phyloP scores from a whole-genome alignment of 2,329 filamentous ascomycete species.

The Trichothecium roseum region DNA sequence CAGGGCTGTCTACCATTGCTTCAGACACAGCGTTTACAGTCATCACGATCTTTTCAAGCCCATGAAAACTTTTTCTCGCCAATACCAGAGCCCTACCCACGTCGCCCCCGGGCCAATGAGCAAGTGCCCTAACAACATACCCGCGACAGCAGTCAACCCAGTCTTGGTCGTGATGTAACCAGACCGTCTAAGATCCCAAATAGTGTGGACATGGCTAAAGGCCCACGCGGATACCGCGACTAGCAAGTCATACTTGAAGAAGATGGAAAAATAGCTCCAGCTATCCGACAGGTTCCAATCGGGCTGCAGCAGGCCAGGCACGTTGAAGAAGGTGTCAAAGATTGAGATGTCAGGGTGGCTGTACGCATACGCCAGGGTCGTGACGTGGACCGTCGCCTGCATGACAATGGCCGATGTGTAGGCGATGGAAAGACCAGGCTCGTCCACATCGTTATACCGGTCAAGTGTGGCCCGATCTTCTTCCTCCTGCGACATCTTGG shows the following conservation, averaged over 20 bases:
- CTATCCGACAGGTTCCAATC: no score
- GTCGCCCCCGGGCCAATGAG: constrained; percentile 11
- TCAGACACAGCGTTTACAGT: not conserved
- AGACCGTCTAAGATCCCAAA: constrained; percentile 11
- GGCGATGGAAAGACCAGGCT: no score
- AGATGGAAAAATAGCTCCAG: no score
- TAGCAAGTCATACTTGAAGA: no score
- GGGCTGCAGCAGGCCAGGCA: no score
- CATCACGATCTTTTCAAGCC: not conserved
- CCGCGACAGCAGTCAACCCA: not conserved
- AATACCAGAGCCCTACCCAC: constrained; percentile 12
- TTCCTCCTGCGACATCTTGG: no score
- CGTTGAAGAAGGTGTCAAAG: not conserved
- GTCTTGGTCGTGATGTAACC: constrained; percentile 11
- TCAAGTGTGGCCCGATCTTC: no score
- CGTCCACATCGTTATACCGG: no score
- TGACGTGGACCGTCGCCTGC: no score
- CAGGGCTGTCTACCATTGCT: no score
- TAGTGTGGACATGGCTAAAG: constrained; percentile 7
- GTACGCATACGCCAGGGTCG: not conserved
- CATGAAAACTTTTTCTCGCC: constrained; percentile 8
- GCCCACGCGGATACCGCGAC: no score
- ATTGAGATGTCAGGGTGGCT: constrained; percentile 13
- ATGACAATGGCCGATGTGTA: no score
- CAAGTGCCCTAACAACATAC: constrained; percentile 4